Conservation (phyloP, 179 eudicot species). For the Beta corolliflora region DNA sequence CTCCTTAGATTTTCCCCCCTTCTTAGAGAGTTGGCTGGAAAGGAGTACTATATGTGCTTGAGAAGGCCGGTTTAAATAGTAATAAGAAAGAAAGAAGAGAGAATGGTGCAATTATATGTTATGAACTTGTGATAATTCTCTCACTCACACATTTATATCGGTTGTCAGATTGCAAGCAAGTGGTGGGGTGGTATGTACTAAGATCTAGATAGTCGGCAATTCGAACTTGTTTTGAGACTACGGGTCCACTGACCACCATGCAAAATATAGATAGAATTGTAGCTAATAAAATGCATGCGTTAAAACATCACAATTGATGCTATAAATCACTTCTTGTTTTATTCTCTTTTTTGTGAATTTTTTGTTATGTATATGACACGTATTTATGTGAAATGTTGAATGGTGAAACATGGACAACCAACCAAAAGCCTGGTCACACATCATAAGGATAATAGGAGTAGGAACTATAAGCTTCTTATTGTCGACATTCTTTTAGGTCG, state of each 20-base stretch:
- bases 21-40: background rate
- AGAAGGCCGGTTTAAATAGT: background rate
- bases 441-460: too few relatives aligned
- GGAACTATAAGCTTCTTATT: too few relatives aligned
- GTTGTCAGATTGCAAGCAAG: conserved; percentile 13
- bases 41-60: background rate
- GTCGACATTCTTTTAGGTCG: too few relatives aligned
- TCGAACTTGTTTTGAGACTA: background rate
- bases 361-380: background rate
- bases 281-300: too few relatives aligned
- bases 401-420: background rate
- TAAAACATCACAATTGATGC: background rate
- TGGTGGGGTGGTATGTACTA: background rate
- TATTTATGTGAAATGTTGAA: background rate
- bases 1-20: background rate
- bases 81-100: background rate
- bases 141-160: background rate
- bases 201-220: conserved; percentile 10
- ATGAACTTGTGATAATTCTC: background rate
- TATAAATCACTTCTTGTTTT: background rate
- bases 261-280: conserved; percentile 1
- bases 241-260: conserved; percentile 21
- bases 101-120: background rate
- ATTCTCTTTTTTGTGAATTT: too few relatives aligned
- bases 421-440: too few relatives aligned